A percentile compares a stretch with the other conserved stretches of the same genome.
These are phyloP conservation scores for Didymella segeticola DNA, from an alignment of 2,329 filamentous ascomycete species.

Conservation along the genomic window DNA sequence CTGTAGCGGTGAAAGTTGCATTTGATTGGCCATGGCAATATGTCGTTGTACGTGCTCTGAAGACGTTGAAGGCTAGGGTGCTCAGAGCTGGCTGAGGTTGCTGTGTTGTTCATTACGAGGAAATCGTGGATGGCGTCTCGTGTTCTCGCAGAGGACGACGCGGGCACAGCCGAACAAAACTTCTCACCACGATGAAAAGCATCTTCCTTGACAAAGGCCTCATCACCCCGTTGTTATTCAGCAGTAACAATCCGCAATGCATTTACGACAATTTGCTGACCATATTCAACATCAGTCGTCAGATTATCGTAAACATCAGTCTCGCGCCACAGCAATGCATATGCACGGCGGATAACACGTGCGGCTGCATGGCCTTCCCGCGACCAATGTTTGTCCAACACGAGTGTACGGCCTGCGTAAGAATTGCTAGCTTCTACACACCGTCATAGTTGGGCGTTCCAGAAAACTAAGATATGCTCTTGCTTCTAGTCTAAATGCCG, in stretches of 20 bases:
- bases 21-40: constrained; percentile 31
- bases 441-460: constrained; percentile 25
- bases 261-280: constrained; percentile 12
- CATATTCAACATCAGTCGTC: constrained; percentile 18
- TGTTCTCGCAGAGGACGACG: constrained; percentile 3
- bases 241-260: constrained; percentile 7
- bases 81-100: constrained; percentile 17
- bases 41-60: constrained; percentile 17
- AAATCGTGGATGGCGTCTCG: not conserved
- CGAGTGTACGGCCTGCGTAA: constrained; percentile 17
- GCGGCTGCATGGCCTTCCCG: constrained; percentile 15
- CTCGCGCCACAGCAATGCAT: constrained; percentile 22
- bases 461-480: constrained; percentile 18
- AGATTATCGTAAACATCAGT: constrained; percentile 36
- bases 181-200: not conserved
- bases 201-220: not conserved
- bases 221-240: not conserved
- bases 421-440: constrained; percentile 25
- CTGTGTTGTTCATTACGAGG: constrained; percentile 12
- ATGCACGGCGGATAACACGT: constrained; percentile 22
- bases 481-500: constrained; percentile 15
- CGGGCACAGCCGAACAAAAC: constrained; percentile 3
- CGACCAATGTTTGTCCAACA: constrained; percentile 28
- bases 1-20: constrained; percentile 40
- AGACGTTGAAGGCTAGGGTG: constrained; percentile 11